Evolutionary conservation across 331 rosid genomes (phyloP), one percentile per base, ranked within the genome.

Genomic region (Quercus phellos): DNA sequence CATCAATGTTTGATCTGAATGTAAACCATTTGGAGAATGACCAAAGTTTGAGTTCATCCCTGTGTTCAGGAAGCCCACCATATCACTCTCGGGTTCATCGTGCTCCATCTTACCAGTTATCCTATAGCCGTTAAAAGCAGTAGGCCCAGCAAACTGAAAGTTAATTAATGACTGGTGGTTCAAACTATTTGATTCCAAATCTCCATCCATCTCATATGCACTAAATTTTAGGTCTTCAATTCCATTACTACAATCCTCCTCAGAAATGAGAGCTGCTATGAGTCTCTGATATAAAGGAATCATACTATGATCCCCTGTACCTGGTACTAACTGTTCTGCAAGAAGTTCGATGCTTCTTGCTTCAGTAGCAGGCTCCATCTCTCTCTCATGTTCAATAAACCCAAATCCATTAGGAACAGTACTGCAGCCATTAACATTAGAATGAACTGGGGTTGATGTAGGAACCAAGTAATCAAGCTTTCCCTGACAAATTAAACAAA

Each of bases 271-370:
- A 46, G 96, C 92, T 29, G 94, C 94, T 83, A 94, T 72, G 78
- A 94, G 88, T 83, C 89, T 94, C 89, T 92, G 96, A 84, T 86
- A 89, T 72, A 94, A 91, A 72, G 98, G 90, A 79, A 88, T 80
- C 72, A 75, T 82, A 75, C 64, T 71, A 80, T 81, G 80, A 85
- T 90, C 93, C 72, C 86, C 87, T 70, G 82, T 78, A 74, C 84
- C 78, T 18, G 78, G 79, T 67, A 80, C 83, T 42, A 77, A 83
- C 61, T 85, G 96, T 73, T 87, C 93, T 21, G 70, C 24, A 68
- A 43, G 80, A 70, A 70, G 80, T 76, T 85, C 87, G 10, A 75
- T 90, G 67, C 74, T 84, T 74, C 70, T 82, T 77, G 64, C 72
- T 76, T 87, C 84, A 74, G 70, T 53, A 51, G 79, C 75, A 26